Percentiles rank a stretch among this genome's conserved stretches.
These are phyloP conservation scores for Chalciporus sp. DNA, from an alignment of 1,284 basidiomycete genomes.

Conservation along the genomic window DNA sequence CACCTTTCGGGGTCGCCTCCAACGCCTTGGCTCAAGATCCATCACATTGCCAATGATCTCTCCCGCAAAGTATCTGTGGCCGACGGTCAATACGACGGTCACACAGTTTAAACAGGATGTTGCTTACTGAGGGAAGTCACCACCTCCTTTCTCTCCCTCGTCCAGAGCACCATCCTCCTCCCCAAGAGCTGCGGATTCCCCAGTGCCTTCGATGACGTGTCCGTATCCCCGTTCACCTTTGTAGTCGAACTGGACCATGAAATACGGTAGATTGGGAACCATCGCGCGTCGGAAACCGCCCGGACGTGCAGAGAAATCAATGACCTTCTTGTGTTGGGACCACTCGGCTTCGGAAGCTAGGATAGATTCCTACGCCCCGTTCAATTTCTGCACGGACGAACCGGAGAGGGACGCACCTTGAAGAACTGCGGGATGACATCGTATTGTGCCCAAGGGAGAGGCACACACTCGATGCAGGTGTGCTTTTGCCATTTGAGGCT, in stretches of 20 bases:
- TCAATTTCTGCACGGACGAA: conserved; percentile 3
- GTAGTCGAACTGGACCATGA: conserved; percentile 98
- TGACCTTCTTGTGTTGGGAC: conserved; percentile 96
- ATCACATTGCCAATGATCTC: conserved; percentile 95
- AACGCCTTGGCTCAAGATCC: conserved; percentile 85
- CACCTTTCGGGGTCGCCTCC: conserved; percentile 79
- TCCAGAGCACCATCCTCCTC: conserved; percentile 69
- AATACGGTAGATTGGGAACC: conserved; percentile 97
- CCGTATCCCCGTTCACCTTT: conserved; percentile 97
- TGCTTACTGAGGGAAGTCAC: conserved; percentile 83
- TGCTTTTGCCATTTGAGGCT: conserved; percentile 87
- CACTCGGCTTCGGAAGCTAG: conserved; percentile 91
- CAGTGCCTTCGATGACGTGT: conserved; percentile 92
- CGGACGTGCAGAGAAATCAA: conserved; percentile 87
- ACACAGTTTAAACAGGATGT: not conserved
- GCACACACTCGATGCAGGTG: conserved; percentile 91
- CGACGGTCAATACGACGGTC: conserved; percentile 6
- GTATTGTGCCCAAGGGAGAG: conserved; percentile 83
- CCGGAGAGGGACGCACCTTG: conserved; percentile 52
- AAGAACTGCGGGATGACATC: conserved; percentile 92
- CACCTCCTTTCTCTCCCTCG: conserved; percentile 86
- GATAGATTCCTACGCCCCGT: conserved; percentile 77
- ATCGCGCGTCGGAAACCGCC: conserved; percentile 91
- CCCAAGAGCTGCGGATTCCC: conserved; percentile 62
- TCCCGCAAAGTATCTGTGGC: conserved; percentile 83